Base-by-base conservation (phyloP, 192 early-diverging fungal species). In the Fimicolochytrium jonesii region DNA sequence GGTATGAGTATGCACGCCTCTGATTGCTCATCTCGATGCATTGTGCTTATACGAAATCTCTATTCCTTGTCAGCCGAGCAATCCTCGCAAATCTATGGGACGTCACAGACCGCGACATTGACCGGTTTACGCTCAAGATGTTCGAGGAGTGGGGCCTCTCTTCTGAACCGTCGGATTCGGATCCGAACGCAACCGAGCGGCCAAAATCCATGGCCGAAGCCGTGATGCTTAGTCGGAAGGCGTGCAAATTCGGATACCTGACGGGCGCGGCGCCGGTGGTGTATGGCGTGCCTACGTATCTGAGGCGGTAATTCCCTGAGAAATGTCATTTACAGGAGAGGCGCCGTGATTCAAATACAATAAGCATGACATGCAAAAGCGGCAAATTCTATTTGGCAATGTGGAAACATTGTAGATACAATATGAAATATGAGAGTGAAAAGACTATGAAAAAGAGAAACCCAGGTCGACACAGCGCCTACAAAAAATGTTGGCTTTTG, bases 1-100 rank as follows among this genome's bases (percentile, higher is more conserved):
- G 90, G 87, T 86, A 66, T 69, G 67, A 50, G 30, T 15, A 3
- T 32, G 45, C n/a, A n/a, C n/a, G n/a, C n/a, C n/a, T n/a, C n/a
- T n/a, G n/a, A n/a, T n/a, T n/a, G n/a, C n/a, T n/a, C n/a, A n/a
- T n/a, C n/a, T n/a, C n/a, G n/a, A n/a, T n/a, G n/a, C n/a, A n/a
- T n/a, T 15, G 11, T 29, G 29, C 9, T 55, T 13, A n/a, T 55
- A 13, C 15, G 13, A 13, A 22, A 2, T 15, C n/a, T 58, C 2
- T 52, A 22, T 36, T n/a, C n/a, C n/a, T n/a, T n/a, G n/a, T 13
- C 59, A 83, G 90, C 61, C 90, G 89, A 4, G 79, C 92, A 0
- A 64, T 99, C 0, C 88, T 95, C 2, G 92, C 89, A 20, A 99
- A 95, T 53, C 74, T 99, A 23, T 99, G 97, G 97, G 97, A 99